Evolutionary conservation across 2,329 filamentous ascomycete species (phyloP).

Genomic region (Cladosporium cucumerinum): DNA sequence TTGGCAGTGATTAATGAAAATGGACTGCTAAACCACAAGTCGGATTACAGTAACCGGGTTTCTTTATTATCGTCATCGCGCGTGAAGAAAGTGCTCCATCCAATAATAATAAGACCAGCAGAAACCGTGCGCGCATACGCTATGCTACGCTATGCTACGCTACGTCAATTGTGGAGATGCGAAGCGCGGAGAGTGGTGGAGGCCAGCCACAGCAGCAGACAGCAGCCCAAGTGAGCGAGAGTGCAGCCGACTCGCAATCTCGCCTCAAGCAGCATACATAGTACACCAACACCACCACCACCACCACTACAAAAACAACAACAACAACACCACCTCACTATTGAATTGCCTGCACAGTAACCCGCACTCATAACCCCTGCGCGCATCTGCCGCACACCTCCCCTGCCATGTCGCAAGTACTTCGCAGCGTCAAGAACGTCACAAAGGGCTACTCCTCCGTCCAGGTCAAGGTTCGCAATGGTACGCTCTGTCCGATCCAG

Average conservation of each 20-base stretch:
- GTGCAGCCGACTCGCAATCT: not conserved
- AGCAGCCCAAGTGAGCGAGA: not conserved
- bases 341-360: not conserved
- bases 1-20: not conserved
- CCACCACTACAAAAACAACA: not conserved
- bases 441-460: constrained; percentile 97
- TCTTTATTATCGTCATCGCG: not conserved
- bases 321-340: no score
- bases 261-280: not conserved
- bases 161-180: not conserved
- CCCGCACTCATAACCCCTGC: not conserved
- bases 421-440: constrained; percentile 97
- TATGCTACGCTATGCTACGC: no score
- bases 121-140: not conserved
- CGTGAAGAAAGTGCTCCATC: constrained; percentile 2
- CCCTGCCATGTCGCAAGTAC: constrained; percentile 84
- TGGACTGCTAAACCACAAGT: not conserved
- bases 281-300: not conserved
- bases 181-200: not conserved
- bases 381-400: constrained; percentile 6
- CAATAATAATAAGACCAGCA: not conserved
- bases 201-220: not conserved
- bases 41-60: not conserved
- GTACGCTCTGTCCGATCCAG: constrained; percentile 49
- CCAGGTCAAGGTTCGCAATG: constrained; percentile 98